phyloP scores from a whole-genome alignment of 1,139 yeast species.

The Debaryomyces subglobosus region DNA sequence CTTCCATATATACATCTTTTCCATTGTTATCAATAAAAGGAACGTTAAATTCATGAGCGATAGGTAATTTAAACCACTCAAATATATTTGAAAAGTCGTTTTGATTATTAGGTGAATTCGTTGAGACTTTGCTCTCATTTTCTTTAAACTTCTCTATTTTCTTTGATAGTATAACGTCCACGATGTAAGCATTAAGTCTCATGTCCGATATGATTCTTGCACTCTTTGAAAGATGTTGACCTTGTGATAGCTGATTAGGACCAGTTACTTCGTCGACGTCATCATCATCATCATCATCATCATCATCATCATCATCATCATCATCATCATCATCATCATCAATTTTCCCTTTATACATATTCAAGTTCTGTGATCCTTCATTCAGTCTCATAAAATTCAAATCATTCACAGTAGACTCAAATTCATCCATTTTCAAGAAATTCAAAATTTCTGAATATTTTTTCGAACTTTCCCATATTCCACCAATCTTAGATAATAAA shows the following conservation, averaged over 20 bases:
- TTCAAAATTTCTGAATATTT: conserved; percentile 20
- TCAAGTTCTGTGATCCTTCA: neutral
- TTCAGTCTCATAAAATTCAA: neutral
- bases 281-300: neutral
- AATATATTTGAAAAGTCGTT: neutral
- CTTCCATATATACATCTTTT: neutral
- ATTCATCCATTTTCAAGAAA: conserved; percentile 1
- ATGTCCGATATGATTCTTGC: conserved; percentile 8
- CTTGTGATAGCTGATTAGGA: neutral
- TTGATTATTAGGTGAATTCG: conserved; percentile 1
- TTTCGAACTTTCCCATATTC: conserved; percentile 19
- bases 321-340: neutral
- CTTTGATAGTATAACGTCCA: neutral
- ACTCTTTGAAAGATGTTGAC: conserved; percentile 1
- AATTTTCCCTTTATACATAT: neutral
- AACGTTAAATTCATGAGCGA: neutral
- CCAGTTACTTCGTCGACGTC: neutral
- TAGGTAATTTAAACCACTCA: conserved; percentile 1
- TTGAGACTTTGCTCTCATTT: neutral
- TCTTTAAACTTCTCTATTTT: neutral
- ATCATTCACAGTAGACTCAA: neutral
- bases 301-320: neutral
- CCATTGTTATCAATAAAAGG: neutral
- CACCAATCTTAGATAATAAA: conserved; percentile 16
- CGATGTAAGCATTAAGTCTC: conserved; percentile 8